Conservation (phyloP, 2,329 filamentous ascomycete genomes). For the Epichloe elymi region DNA sequence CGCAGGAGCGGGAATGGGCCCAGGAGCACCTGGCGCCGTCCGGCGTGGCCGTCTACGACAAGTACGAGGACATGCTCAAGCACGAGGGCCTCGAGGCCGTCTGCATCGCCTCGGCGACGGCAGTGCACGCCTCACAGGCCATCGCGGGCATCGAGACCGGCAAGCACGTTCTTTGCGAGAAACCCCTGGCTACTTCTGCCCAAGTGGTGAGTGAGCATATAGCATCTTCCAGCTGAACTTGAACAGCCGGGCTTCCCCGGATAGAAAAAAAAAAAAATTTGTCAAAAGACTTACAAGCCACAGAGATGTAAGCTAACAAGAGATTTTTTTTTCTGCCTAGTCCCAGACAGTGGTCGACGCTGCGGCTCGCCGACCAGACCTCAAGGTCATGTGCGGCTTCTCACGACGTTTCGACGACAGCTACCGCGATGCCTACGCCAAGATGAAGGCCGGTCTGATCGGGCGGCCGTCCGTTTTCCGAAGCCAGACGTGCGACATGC, state of each 20-base stretch:
- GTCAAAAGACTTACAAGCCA: neutral
- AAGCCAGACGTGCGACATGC: conserved; percentile 54
- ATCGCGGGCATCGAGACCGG: conserved; percentile 40
- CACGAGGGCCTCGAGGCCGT: conserved; percentile 26
- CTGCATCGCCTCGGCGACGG: conserved; percentile 28
- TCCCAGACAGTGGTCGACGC: conserved; percentile 44
- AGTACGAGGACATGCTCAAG: conserved; percentile 33
- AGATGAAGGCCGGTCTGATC: conserved; percentile 40
- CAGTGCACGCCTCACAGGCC: conserved; percentile 43
- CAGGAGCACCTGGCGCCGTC: conserved; percentile 27
- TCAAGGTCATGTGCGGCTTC: conserved; percentile 42
- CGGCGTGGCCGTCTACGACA: conserved; percentile 29
- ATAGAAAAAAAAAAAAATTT: too few relatives aligned
- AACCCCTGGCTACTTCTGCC: conserved; percentile 45
- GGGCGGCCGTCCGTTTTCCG: conserved; percentile 48
- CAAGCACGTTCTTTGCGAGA: conserved; percentile 46
- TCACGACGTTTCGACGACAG: conserved; percentile 41
- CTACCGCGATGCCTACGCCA: conserved; percentile 45
- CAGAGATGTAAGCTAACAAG: neutral
- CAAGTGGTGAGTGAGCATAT: conserved; percentile 33
- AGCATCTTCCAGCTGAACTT: too few relatives aligned
- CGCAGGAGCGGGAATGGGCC: conserved; percentile 30
- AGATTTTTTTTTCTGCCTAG: conserved; percentile 16
- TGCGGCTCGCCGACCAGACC: conserved; percentile 37
- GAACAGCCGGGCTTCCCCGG: too few relatives aligned